These are phyloP conservation scores for Candida germanica DNA, from an alignment of 805 yeast species.

Conservation along the genomic window DNA sequence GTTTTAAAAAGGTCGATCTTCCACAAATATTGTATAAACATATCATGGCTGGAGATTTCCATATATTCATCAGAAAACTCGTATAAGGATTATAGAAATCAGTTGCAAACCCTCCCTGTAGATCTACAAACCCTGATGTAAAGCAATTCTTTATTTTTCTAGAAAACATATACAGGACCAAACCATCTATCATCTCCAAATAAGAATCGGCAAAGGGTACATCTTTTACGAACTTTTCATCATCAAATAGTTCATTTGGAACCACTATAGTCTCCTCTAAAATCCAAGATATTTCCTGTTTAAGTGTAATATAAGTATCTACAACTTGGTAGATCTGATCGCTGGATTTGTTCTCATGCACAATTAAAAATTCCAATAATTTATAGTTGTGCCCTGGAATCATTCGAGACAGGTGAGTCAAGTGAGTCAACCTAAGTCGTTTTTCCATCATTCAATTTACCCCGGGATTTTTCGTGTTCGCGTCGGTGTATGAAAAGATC, in stretches of 20 bases:
- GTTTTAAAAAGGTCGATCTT: slow-evolving; percentile 29
- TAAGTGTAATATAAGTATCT: not conserved
- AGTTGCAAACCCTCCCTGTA: not conserved
- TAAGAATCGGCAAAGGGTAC: slow-evolving; percentile 8
- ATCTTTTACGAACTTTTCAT: not conserved
- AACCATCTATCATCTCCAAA: slow-evolving; percentile 37
- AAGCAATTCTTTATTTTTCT: slow-evolving; percentile 36
- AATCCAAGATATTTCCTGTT: not conserved
- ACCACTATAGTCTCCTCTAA: slow-evolving; percentile 2
- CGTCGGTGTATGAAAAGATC: not conserved
- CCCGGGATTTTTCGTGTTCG: slow-evolving; percentile 6
- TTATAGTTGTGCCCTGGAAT: too few species aligned
- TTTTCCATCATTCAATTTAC: slow-evolving; percentile 1
- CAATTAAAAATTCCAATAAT: too few species aligned
- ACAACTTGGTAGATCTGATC: not conserved
- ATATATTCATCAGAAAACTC: slow-evolving; percentile 30
- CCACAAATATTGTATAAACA: slow-evolving; percentile 40
- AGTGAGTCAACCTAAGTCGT: too few species aligned
- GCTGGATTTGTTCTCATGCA: too few species aligned
- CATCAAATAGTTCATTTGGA: not conserved
- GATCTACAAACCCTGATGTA: slow-evolving; percentile 39
- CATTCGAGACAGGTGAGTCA: not conserved
- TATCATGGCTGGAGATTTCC: slow-evolving; percentile 48
- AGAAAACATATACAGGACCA: slow-evolving; percentile 30
- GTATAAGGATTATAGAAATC: slow-evolving; percentile 28